A percentile compares a stretch with the other conserved stretches of the same genome.
phyloP scores from a whole-genome alignment of 2,329 filamentous ascomycete genomes.

The Westerdykella sp. region DNA sequence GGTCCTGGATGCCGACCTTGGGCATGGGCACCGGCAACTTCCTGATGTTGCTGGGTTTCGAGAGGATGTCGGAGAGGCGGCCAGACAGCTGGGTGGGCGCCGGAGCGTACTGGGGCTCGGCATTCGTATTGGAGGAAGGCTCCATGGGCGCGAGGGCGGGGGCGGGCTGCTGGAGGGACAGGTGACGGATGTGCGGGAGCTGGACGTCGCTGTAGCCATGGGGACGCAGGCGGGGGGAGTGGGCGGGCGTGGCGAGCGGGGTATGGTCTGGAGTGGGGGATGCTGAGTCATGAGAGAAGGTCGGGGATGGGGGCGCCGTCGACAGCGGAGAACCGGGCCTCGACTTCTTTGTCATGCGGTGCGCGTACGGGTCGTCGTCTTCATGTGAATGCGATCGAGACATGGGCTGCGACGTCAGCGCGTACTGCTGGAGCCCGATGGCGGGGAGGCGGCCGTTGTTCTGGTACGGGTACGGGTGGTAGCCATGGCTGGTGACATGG shows the following conservation, averaged over 20 bases:
- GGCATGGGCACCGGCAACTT: constrained; percentile 90
- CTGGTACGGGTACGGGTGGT: constrained; percentile 45
- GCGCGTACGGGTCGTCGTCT: constrained; percentile 71
- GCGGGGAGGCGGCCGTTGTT: constrained; percentile 55
- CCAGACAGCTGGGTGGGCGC: constrained; percentile 50
- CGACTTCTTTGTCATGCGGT: constrained; percentile 78
- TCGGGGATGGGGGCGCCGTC: constrained; percentile 90
- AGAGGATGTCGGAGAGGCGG: constrained; percentile 88
- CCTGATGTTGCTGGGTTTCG: constrained; percentile 76
- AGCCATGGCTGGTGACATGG: constrained; percentile 37
- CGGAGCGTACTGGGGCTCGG: constrained; percentile 54
- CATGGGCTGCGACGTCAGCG: constrained; percentile 79
- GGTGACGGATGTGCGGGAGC: constrained; percentile 75
- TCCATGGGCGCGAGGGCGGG: constrained; percentile 68
- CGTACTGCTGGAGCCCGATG: constrained; percentile 32
- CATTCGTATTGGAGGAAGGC: constrained; percentile 55
- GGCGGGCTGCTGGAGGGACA: constrained; percentile 56
- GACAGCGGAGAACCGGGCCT: constrained; percentile 91
- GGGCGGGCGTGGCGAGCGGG: constrained; percentile 92
- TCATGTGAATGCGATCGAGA: constrained; percentile 79
- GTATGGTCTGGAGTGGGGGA: constrained; percentile 96
- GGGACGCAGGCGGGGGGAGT: constrained; percentile 84
- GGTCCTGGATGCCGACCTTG: constrained; percentile 80
- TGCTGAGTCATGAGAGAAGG: constrained; percentile 90
- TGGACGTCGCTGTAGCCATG: constrained; percentile 66